phyloP scores from a whole-genome alignment of 2,329 filamentous ascomycete genomes.

The Kalmusia sp. region DNA sequence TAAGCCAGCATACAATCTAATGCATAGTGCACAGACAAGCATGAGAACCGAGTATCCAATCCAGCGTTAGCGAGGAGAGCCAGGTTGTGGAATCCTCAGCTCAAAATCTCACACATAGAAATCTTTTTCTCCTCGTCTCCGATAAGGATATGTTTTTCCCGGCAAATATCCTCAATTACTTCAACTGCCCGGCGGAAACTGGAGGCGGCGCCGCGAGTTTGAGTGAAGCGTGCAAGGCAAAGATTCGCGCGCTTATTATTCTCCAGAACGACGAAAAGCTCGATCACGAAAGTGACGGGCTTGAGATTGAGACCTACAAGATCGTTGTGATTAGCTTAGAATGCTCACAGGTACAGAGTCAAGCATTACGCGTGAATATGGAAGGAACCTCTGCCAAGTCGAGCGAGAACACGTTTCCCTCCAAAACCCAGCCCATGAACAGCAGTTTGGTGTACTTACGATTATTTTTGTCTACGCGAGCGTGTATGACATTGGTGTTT shows the following conservation, averaged over 20 bases:
- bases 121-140: slow-evolving; percentile 58
- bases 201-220: slow-evolving; percentile 89
- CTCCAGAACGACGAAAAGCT: slow-evolving; percentile 89
- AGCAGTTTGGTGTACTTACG: slow-evolving; percentile 63
- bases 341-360: slow-evolving; percentile 8
- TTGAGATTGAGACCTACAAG: slow-evolving; percentile 77
- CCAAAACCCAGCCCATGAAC: slow-evolving; percentile 23
- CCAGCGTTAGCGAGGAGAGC: neutral
- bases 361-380: slow-evolving; percentile 27
- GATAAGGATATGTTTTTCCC: slow-evolving; percentile 70
- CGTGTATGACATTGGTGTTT: slow-evolving; percentile 79
- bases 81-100: slow-evolving; percentile 11
- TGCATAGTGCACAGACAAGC: slow-evolving; percentile 18
- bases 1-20: slow-evolving; percentile 14
- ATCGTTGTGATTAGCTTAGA: slow-evolving; percentile 18
- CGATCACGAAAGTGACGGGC: slow-evolving; percentile 84
- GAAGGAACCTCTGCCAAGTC: slow-evolving; percentile 21
- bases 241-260: slow-evolving; percentile 79
- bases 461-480: slow-evolving; percentile 76
- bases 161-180: slow-evolving; percentile 74
- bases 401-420: slow-evolving; percentile 23
- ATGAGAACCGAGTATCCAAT: slow-evolving; percentile 15
- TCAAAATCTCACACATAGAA: slow-evolving; percentile 52
- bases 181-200: slow-evolving; percentile 86
- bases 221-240: slow-evolving; percentile 83